Percentiles rank a stretch among this genome's conserved stretches.
These are phyloP conservation scores for Trebouxiophyceae sp. DNA, from an alignment of 163 green algal genomes.

Conservation along the genomic window DNA sequence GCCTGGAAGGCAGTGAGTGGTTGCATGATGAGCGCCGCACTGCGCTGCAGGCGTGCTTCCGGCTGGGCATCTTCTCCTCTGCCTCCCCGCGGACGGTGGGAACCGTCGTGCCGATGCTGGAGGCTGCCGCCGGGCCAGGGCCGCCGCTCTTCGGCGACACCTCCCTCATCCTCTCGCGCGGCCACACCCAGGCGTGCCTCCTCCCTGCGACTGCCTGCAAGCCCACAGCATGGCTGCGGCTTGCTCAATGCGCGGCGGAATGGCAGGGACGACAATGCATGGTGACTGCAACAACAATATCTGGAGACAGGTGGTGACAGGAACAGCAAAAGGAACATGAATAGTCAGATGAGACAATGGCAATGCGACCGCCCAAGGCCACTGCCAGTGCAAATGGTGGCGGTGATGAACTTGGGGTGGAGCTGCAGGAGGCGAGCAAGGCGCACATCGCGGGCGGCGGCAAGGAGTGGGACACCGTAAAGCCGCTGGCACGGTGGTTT, in stretches of 20 bases:
- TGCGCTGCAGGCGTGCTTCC: slow-evolving; percentile 23
- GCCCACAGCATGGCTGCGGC: background rate
- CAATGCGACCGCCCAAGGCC: background rate
- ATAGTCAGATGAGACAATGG: background rate
- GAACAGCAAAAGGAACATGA: background rate
- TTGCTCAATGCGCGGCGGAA: background rate
- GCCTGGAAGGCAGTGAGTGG: too few species aligned
- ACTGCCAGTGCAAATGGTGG: too few species aligned
- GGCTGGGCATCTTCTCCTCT: slow-evolving; percentile 44
- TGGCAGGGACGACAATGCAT: background rate
- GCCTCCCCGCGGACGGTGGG: slow-evolving; percentile 29
- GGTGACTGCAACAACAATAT: background rate
- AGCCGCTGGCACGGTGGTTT: slow-evolving; percentile 42
- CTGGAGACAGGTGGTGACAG: background rate
- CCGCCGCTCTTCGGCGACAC: slow-evolving; percentile 25
- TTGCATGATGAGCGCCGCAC: too few species aligned
- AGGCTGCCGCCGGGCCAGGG: slow-evolving; percentile 24
- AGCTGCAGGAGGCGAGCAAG: background rate
- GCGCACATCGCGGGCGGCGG: slow-evolving; percentile 28
- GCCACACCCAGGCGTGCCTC: slow-evolving; percentile 24
- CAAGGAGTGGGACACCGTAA: slow-evolving; percentile 54
- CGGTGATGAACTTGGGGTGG: too few species aligned
- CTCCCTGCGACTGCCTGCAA: background rate
- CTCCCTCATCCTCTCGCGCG: slow-evolving; percentile 22
- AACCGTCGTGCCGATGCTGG: slow-evolving; percentile 33